Evolutionary conservation across 768 basidiomycete species (phyloP).

Genomic region (Lanmaoa rubissima): DNA sequence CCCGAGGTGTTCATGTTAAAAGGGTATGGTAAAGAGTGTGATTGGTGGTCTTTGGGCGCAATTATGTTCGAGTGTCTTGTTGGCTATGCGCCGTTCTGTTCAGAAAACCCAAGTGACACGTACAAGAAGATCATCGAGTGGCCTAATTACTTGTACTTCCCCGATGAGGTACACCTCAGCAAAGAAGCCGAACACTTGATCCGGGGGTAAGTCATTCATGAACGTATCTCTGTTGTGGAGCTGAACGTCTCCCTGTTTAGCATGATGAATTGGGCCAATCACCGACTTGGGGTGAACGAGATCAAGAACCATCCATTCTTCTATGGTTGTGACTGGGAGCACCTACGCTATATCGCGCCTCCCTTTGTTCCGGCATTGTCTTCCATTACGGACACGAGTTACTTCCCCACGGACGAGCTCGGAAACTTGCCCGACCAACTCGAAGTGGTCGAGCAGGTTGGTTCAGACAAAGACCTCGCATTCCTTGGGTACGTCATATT

Average conservation of each 20-base stretch:
- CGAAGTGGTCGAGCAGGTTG: conserved; percentile 57
- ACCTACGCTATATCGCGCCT: conserved; percentile 89
- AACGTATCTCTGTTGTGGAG: background rate
- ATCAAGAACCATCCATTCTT: conserved; percentile 95
- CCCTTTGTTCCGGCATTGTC: conserved; percentile 94
- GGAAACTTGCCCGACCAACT: conserved; percentile 63
- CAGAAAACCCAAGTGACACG: conserved; percentile 94
- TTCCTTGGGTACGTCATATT: conserved; percentile 53
- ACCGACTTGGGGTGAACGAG: conserved; percentile 75
- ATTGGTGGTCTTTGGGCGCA: conserved; percentile 99
- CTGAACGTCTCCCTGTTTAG: conserved; percentile 35
- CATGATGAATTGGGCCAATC: conserved; percentile 82
- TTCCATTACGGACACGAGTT: conserved; percentile 90
- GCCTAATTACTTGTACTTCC: conserved; percentile 88
- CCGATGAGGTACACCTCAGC: conserved; percentile 92
- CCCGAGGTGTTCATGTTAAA: conserved; percentile 97
- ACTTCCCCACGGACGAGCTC: conserved; percentile 95
- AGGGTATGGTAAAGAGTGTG: conserved; percentile 97
- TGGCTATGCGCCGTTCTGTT: conserved; percentile 97
- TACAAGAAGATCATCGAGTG: conserved; percentile 99
- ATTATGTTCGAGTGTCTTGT: conserved; percentile 99
- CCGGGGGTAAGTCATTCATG: conserved; percentile 53
- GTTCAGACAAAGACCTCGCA: conserved; percentile 66
- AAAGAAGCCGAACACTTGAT: conserved; percentile 91
- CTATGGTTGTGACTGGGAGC: conserved; percentile 91